phyloP scores from a whole-genome alignment of 495 filamentous ascomycete species.

The Daldinia vernicosa region DNA sequence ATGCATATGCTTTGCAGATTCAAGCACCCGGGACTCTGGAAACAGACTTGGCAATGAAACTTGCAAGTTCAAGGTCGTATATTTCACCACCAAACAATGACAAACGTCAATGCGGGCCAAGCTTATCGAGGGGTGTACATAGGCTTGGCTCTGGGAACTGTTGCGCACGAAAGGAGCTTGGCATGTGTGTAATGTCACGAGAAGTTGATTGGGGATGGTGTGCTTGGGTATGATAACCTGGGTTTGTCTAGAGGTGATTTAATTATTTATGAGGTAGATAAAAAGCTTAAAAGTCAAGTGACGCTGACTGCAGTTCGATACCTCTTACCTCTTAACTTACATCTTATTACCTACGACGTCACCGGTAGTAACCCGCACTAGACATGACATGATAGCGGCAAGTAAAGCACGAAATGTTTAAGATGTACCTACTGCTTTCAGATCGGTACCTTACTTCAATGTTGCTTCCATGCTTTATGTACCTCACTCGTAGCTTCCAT shows the following conservation, averaged over 20 bases:
- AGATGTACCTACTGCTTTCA: not conserved
- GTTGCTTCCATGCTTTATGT: no score
- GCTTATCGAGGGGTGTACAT: constrained; percentile 16
- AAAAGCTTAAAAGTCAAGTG: constrained; percentile 40
- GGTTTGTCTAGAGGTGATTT: constrained; percentile 3
- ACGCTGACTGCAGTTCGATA: constrained; percentile 30
- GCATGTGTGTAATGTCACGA: constrained; percentile 42
- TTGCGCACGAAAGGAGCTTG: constrained; percentile 34
- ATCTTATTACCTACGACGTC: constrained; percentile 24
- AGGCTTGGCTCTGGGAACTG: constrained; percentile 37
- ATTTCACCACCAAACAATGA: constrained; percentile 32
- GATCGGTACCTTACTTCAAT: not conserved
- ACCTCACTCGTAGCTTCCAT: constrained; percentile 13
- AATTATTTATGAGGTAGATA: constrained; percentile 19
- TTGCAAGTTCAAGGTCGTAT: constrained; percentile 33
- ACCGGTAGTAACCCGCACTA: constrained; percentile 21
- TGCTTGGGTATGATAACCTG: constrained; percentile 31
- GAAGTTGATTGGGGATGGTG: constrained; percentile 40
- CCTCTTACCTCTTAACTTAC: no score
- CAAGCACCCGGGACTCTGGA: constrained; percentile 41
- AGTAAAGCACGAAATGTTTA: not conserved
- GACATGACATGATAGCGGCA: not conserved
- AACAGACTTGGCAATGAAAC: constrained; percentile 46
- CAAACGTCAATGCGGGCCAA: constrained; percentile 39
- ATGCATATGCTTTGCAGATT: constrained; percentile 42